Evolutionary conservation across 2,329 filamentous ascomycete species (phyloP), one percentile per base, ranked within the genome.

Genomic region (Fusarium nematophilum): DNA sequence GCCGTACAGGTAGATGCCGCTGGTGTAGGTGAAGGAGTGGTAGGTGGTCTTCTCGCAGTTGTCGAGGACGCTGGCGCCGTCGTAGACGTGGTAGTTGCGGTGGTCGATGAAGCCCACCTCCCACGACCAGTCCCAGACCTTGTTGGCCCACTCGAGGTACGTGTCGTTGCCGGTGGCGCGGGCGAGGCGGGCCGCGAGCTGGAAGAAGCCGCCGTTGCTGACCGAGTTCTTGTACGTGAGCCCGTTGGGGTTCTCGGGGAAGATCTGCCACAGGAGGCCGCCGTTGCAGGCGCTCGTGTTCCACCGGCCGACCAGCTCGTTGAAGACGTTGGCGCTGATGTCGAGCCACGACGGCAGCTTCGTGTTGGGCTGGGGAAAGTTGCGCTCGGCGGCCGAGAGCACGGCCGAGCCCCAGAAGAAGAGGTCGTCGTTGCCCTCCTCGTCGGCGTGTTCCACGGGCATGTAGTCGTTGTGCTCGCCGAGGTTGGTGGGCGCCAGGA

Each of bases 161-260:
- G 84, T 89, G 43, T 82, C 73, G 67, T 91, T 88, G 13, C 86
- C 86, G 0, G 88, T 91, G 56, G 86, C 87, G 39, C 88, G 85
- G 21, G 88, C 90, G 11, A 94, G 81, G 14, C 91, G 88, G 1
- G 92, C 90, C 4, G 89, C 88, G 10, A 96, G 81, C 68, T 93
- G 89, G 74, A 96, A 93, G 71, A 95, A 86, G n/a, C 87, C 88
- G 34, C 90, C 91, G 73, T 95, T 95, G 58, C 88, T 88, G 65
- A 93, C 86, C 6, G 87, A 83, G 77, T 94, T 94, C 76, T 93
- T 95, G 83, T 96, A 95, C 69, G 86, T 83, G 72, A 93, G 88
- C 11, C 92, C 92, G 59, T 87, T 87, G 39, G 79, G 78, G 71
- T 96, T 94, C 66, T 84, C 85, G 1, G 83, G 77, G 72, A 89